Evolutionary conservation across 345 rosid species (phyloP), one percentile per base, ranked within the genome.

Genomic region (Sonneratia alba): DNA sequence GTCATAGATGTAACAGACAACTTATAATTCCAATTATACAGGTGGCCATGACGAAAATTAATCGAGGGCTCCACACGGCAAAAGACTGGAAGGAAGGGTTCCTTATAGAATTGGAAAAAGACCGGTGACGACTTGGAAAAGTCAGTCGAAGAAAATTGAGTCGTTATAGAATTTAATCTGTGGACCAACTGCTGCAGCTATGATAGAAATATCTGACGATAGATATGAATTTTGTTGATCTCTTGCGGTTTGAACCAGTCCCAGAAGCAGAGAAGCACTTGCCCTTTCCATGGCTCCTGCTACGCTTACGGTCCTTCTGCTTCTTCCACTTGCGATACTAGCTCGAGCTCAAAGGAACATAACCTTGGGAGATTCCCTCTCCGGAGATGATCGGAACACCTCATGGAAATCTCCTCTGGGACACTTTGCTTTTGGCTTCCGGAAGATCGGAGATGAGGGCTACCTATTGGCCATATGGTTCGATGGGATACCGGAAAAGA

Each of bases 381-480:
- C 66, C 15, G 86, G 85, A 62, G 43, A 43, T 7, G 42, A 67
- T 38, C 66, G 38, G 10, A 51, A 43, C 74, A 66, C 81, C 10
- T 32, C 38, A 6, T 78, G 87, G 91, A 3, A 61, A 45, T 87
- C 83, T 6, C 77, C 82, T 5, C 72, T 81, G 2, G 79, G 82
- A 8, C 85, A 85, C 7, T 85, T 83, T 38, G 83, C 86, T 0
- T 77, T 85, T 37, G 86, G 86, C 8, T 82, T 82, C 75, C 72
- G 22, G 32, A 55, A 66, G 40, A 49, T 79, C n/a, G 63, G 56
- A 3, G 62, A 47, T 79, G 73, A 37, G 15, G 45, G 71, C 69
- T 65, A 79, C 19, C 68, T 83, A 18, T 71, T 83, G 1, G 80
- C 81, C 27, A 76, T 85, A 38, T 83, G 86, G 88, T 85, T 79